Evolutionary conservation across 1,139 yeast species (phyloP), one percentile per base, ranked within the genome.

Genomic region (Pichia sp.): DNA sequence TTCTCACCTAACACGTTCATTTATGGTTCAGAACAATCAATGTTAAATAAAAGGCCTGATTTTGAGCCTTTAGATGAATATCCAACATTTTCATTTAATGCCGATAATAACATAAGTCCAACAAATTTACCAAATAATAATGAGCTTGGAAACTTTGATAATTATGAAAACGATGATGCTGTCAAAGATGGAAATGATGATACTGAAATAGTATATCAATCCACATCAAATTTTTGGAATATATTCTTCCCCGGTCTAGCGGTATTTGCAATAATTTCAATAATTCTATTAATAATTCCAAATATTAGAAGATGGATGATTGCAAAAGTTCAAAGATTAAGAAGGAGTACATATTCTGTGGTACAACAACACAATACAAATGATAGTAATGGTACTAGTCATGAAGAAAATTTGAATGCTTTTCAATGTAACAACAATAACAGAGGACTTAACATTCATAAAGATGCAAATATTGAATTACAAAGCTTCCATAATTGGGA

Each of bases 21-120:
- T 32, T 68, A 69, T 52, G 85, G 86, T 4, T 76, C 81, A 30
- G 85, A 81, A 56, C 47, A 44, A 38, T 60, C 62, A 2, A 78
- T 75, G 1, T 59, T 79, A 1, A 54, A 60, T 3, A 53, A 68
- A 9, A 67, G 86, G 49, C 84, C 84, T 0, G 62, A 52, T 1
- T 77, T 71, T 48, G 58, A 62, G 2, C 46, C 56, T 3, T 65
- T 68, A 6, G 57, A 59, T 3, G 11, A 12, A 4, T 58, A 59
- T 39, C 55, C 54, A 16, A 23, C 39, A 13, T 48, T 41, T 20
- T 34, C 40, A n/a, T 51, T 49, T 30, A n/a, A 38, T 16, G 11
- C 48, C 40, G 42, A 59, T 15, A 61, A 59, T 25, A 59, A 61
- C 22, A 20, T 13, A 7, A 13, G 25, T 5, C n/a, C 24, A 7